Evolutionary conservation across 1,139 yeast species (phyloP), one percentile per base, ranked within the genome.

Genomic region (Candida tropicalis): DNA sequence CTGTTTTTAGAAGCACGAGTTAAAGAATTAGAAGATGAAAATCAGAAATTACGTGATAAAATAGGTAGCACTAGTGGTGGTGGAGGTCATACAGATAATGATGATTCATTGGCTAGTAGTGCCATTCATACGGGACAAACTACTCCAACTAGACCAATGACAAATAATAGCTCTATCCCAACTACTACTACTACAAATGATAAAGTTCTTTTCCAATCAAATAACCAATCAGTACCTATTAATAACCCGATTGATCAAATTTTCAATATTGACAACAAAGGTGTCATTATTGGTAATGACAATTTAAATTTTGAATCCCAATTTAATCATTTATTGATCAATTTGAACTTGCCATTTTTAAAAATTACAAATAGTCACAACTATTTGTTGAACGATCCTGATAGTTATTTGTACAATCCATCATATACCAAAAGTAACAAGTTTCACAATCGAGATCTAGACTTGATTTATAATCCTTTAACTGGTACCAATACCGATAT

Each of bases 1-100:
- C 88, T 84, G 59, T 81, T 81, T 55, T 64, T 86, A 48, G 95
- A 86, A 56, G 73, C 71, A 43, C 81, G 79, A 54, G 68, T 86
- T 32, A 74, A 79, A 35, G 74, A 73, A 22, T 62, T 85, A 43
- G 90, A 85, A 56, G 77, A 79, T 12, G 88, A 82, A 51, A 77
- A 79, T 50, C 60, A 67, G 42, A 56, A 61, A 43, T 58, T 81
- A 38, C 57, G 66, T 40, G 47, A 51, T 10, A 56, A 55, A 28
- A 42, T 40, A 33, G 57, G 51, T 3, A n/a, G n/a, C n/a, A n/a
- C n/a, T n/a, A n/a, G n/a, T n/a, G n/a, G n/a, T n/a, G n/a, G n/a
- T n/a, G n/a, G n/a, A n/a, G 23, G 18, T 15, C 6, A 20, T 20
- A 20, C 8, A 6, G 23, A 20, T 20, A 25, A 18, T 10, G 18